Percentiles rank a stretch among this genome's conserved stretches.
phyloP scores from a whole-genome alignment of 495 filamentous ascomycete genomes.

The Penicillium dipodomyicola region DNA sequence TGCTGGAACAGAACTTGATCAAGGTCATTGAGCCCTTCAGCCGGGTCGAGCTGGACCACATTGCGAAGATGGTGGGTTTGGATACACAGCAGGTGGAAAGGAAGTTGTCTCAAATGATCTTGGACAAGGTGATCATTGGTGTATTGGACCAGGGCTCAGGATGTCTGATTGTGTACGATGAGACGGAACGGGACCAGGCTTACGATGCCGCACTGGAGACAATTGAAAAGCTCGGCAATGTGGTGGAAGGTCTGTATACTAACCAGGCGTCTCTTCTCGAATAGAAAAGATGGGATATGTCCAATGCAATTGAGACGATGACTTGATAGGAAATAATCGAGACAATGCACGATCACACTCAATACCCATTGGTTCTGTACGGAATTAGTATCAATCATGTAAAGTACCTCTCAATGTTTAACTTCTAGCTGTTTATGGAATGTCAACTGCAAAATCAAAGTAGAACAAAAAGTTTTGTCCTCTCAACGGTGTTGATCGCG shows the following conservation, averaged over 20 bases:
- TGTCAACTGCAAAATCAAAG: background rate
- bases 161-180: conserved; percentile 94
- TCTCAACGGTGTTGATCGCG: conserved; percentile 11
- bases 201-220: conserved; percentile 94
- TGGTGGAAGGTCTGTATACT: conserved; percentile 94
- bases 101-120: conserved; percentile 98
- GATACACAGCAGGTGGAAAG: conserved; percentile 96
- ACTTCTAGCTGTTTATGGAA: background rate
- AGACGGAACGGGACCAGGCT: conserved; percentile 85
- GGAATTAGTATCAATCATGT: background rate
- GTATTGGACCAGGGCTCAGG: conserved; percentile 97
- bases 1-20: conserved; percentile 98
- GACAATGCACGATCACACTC: conserved; percentile 14
- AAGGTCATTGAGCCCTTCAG: conserved; percentile 99
- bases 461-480: background rate
- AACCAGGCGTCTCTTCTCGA: conserved; percentile 96
- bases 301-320: conserved; percentile 24
- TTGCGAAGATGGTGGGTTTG: conserved; percentile 94
- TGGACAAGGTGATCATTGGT: conserved; percentile 97
- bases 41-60: conserved; percentile 92
- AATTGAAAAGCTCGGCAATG: conserved; percentile 94
- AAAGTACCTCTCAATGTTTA: background rate
- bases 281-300: conserved; percentile 43
- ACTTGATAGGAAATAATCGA: conserved; percentile 27
- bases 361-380: background rate